Conservation (phyloP, 805 yeast genomes). For the Ogataea glucozyma region DNA sequence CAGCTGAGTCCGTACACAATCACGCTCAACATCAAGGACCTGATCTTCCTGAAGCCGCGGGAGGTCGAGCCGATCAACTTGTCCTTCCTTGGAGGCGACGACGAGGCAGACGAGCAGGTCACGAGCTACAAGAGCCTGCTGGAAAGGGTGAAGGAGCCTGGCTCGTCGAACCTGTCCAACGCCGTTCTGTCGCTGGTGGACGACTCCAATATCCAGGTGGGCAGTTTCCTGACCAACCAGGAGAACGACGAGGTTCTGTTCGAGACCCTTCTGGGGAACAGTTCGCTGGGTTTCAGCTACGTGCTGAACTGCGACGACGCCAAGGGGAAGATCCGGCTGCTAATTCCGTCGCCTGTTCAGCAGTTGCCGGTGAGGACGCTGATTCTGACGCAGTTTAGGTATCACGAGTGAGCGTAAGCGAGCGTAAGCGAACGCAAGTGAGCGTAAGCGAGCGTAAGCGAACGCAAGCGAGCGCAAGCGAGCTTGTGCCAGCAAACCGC, state of each 20-base stretch:
- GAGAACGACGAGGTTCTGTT: conserved; percentile 38
- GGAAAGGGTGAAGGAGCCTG: conserved; percentile 42
- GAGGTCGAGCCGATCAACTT: conserved; percentile 25
- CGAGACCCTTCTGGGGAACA: conserved; percentile 18
- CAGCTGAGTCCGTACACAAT: conserved; percentile 84
- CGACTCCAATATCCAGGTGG: conserved; percentile 32
- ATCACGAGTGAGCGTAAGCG: conserved; percentile 58
- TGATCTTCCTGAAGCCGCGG: conserved; percentile 62
- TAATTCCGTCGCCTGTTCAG: conserved; percentile 84
- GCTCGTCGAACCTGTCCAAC: conserved; percentile 63
- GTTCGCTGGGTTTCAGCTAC: conserved; percentile 76
- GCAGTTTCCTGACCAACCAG: conserved; percentile 33
- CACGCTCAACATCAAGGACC: conserved; percentile 63
- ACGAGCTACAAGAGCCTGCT: conserved; percentile 19
- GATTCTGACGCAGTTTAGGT: conserved; percentile 76
- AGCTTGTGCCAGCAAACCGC: conserved; percentile 25
- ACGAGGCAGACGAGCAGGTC: conserved; percentile 12
- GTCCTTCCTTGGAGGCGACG: conserved; percentile 33
- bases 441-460: conserved; percentile 2
- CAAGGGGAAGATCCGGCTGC: conserved; percentile 63
- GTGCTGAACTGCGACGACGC: conserved; percentile 63
- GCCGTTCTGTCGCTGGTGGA: conserved; percentile 51
- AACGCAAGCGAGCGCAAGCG: conserved; percentile 55
- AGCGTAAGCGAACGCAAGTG: conserved; percentile 55
- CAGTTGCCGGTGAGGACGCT: conserved; percentile 73